Evolutionary conservation across 1,284 basidiomycete genomes (phyloP), one percentile per base, ranked within the genome.

Genomic region (Neolentinus lepideus): DNA sequence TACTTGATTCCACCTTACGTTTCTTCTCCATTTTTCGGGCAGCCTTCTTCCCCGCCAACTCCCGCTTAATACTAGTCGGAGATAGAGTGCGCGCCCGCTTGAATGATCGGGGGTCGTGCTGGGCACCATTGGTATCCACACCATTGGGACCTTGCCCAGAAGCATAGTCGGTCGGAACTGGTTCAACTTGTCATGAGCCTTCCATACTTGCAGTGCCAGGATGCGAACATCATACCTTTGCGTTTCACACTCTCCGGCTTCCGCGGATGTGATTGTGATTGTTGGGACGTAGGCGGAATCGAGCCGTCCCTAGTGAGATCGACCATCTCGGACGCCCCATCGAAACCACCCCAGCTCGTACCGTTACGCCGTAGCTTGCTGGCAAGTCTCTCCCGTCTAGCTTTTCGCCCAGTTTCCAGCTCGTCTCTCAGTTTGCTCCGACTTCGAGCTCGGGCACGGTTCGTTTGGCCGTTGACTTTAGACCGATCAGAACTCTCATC

Each of bases 341-440:
- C 43, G 51, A 53, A 12, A 9, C 27, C 19, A 29, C 58, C 45
- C 24, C 52, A 6, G 8, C 6, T 22, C 24, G 24, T 3, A n/a
- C 14, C 47, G 11, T 16, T 16, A 25, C 22, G 48, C 14, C 10
- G 50, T 22, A 38, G 52, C 27, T 27, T 53, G 53, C 45, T 25
- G 10, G 66, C 64, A 24, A 65, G 60, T 55, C 69, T 72, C 54
- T 72, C 69, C 12, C 72, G 66, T 50, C 75, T 63, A 51, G 64
- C 62, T 58, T 67, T 66, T 55, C 75, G 67, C 19, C 69, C 64
- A 53, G 67, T 65, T 22, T 67, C 60, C 1, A 67, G 65, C 51
- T 68, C 64, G 47, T 67, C 68, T 25, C 65, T 58, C 3, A 63
- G 56, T 43, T 64, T 66, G 60, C 62, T 67, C 29, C 61, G 61